phyloP scores from a whole-genome alignment of 1,284 basidiomycete species.

The Sanghuangporus sanghuang region DNA sequence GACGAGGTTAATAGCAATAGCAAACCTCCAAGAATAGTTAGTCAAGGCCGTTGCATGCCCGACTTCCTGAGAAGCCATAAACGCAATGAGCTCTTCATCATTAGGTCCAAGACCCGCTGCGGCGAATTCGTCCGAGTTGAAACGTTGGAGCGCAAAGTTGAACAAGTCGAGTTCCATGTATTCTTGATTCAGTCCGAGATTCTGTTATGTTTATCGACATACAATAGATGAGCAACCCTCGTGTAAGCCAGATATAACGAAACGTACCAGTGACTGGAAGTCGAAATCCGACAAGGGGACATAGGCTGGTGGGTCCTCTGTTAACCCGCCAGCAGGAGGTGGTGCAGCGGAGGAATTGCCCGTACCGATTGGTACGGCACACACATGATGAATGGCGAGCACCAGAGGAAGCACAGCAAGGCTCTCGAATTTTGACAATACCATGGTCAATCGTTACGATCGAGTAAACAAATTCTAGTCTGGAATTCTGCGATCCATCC shows the following conservation, averaged over 20 bases:
- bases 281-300: constrained; percentile 51
- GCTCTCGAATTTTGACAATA: not conserved
- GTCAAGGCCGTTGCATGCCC: constrained; percentile 46
- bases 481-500: no score
- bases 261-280: constrained; percentile 48
- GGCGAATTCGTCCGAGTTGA: constrained; percentile 52
- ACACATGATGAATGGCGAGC: not conserved
- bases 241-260: not conserved
- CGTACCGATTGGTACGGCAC: not conserved
- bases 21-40: constrained; percentile 42
- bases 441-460: not conserved
- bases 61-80: constrained; percentile 56
- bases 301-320: constrained; percentile 40
- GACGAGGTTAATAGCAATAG: not conserved
- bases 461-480: no score
- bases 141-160: constrained; percentile 50
- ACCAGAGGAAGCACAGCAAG: not conserved
- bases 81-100: constrained; percentile 49
- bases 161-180: constrained; percentile 61
- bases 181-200: constrained; percentile 58
- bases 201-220: constrained; percentile 24
- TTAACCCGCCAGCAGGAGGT: constrained; percentile 36
- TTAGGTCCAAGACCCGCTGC: constrained; percentile 48
- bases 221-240: not conserved
- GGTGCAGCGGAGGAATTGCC: constrained; percentile 19